Evolutionary conservation across 176 grass and related monocot species (phyloP), one percentile per base, ranked within the genome.

Genomic region (Aegilops bicornis): DNA sequence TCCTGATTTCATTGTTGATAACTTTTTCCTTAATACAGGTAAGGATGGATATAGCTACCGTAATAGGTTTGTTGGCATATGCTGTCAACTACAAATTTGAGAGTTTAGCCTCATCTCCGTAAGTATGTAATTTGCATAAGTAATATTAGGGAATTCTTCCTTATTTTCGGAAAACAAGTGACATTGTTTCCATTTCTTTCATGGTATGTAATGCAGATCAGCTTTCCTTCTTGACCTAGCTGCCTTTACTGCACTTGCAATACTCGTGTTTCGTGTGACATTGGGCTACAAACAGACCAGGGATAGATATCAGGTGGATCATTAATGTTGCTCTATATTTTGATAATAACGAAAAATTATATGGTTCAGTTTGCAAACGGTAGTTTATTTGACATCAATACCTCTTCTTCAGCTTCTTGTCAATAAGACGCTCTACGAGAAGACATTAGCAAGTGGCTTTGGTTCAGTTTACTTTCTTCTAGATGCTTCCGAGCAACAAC

Each of bases 401-500:
- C 67, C 78, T 84, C 16, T 79, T 58, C 4, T 87, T 48, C 91
- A 98, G 96, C 88, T 98, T 86, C 85, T 98, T 70, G 96, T 98
- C 76, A 98, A 98, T 86, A 94, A 95, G 73, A 95, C 90, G 4
- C 88, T 98, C 13, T 95, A 96, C 78, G 91, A 98, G 82, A 95
- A 98, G 86, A 96, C 93, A 82, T 87, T 95, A 86, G 96, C 93
- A 71, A 98, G 96, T 83, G 96, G 96, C 20, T 98, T 98, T 35
- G 93, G 91, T 65, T 95, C 96, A 29, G 93, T 98, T 86, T 89
- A 95, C 66, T 98, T 98, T 90, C 93, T 98, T 82, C 75, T 98
- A 0, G 96, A 98, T 91, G 96, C 96, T 88, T 98, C 96, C 9
- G 93, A 95, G 85, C 96, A 98, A 88, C 96, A 98, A 76, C 91